Conservation (phyloP, 208 protist species). For the Histomonas meleagridis region DNA sequence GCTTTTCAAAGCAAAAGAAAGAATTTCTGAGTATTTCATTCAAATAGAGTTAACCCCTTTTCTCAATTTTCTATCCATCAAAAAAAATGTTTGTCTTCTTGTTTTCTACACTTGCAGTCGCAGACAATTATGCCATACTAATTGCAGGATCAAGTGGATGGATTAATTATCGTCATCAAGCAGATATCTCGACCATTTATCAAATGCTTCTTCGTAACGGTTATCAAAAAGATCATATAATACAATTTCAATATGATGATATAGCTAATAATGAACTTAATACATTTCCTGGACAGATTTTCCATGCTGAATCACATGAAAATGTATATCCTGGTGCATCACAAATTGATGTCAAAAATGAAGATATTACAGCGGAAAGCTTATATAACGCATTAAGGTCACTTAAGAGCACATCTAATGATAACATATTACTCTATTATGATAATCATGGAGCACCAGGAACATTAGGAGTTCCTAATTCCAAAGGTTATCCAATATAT, state of each 20-base stretch:
- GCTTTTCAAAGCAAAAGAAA: no score
- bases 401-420: background rate
- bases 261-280: background rate
- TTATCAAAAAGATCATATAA: background rate
- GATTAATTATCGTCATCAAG: background rate
- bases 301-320: background rate
- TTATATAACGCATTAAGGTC: background rate
- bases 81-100: no score
- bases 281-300: background rate
- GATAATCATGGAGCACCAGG: background rate
- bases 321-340: slow-evolving; percentile 5
- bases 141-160: background rate
- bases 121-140: background rate
- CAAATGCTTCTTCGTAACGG: background rate
- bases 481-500: no score
- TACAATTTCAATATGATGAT: background rate
- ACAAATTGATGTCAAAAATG: background rate
- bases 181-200: background rate
- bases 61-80: no score
- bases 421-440: background rate
- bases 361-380: background rate
- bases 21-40: no score
- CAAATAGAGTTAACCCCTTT: no score
- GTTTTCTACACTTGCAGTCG: background rate
- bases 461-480: background rate